phyloP scores from a whole-genome alignment of 2,329 filamentous ascomycete genomes.

The Alternaria sp. region DNA sequence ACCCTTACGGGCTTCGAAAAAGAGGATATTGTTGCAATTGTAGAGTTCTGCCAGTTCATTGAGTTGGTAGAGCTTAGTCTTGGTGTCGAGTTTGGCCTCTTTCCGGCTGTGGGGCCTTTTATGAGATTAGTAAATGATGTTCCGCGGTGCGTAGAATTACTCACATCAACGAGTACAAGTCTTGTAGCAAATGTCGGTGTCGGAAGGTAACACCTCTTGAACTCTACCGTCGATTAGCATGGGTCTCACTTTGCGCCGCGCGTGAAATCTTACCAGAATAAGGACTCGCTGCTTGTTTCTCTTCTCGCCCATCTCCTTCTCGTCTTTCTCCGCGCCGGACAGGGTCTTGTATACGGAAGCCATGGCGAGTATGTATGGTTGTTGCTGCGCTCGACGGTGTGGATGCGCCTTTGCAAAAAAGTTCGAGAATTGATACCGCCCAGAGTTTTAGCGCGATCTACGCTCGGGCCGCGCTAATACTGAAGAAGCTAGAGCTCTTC shows the following conservation, averaged over 20 bases:
- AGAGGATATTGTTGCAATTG: conserved; percentile 94
- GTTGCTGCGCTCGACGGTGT: conserved; percentile 22
- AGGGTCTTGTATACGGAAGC: conserved; percentile 66
- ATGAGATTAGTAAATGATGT: conserved; percentile 14
- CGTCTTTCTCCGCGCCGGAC: conserved; percentile 53
- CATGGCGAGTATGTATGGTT: conserved; percentile 51
- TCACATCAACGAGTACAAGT: conserved; percentile 80
- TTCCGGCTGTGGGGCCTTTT: conserved; percentile 81
- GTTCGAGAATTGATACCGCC: conserved; percentile 40
- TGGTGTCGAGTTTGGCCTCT: conserved; percentile 96
- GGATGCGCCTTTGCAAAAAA: conserved; percentile 27
- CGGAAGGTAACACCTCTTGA: conserved; percentile 94
- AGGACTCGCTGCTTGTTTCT: conserved; percentile 72
- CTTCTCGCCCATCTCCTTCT: conserved; percentile 45
- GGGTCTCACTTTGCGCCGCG: conserved; percentile 3
- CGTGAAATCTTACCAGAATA: conserved; percentile 65
- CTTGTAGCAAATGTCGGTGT: conserved; percentile 91
- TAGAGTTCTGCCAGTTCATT: conserved; percentile 70
- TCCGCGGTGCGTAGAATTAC: not conserved
- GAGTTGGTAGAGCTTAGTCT: conserved; percentile 74
- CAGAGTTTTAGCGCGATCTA: conserved; percentile 30
- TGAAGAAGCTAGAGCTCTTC: conserved; percentile 8
- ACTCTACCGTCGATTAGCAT: conserved; percentile 57
- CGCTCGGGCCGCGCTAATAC: conserved; percentile 21
- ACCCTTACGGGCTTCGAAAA: conserved; percentile 94